Base-by-base conservation (phyloP, 257 asterid genomes). In the Nemophila menziesii region DNA sequence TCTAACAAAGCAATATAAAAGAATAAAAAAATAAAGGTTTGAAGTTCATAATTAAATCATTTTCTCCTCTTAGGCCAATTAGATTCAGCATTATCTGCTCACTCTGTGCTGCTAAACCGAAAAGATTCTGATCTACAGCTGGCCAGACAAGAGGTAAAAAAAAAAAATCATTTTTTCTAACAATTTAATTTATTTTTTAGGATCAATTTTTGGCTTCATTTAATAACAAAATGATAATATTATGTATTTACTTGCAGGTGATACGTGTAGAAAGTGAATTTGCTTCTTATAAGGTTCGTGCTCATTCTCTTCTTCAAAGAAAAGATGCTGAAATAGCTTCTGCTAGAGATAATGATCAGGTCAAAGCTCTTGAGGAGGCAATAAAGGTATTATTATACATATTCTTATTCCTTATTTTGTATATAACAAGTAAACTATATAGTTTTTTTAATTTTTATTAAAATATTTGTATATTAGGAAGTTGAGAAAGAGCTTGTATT, bases 221-320 rank as follows among this genome's bases (percentile, higher is more conserved):
- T n/a, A n/a, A n/a, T n/a, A n/a, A n/a, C n/a, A n/a, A n/a, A n/a
- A n/a, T n/a, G n/a, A n/a, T n/a, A n/a, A n/a, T n/a, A n/a, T n/a
- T n/a, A n/a, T 39, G 18, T 51, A 57, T 22, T 50, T 17, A 20
- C 27, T 56, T 67, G 83, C 85, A 89, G 98, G 79, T 78, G 55
- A 64, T 34, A 12, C 72, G 69, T 24, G 61, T 74, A 44, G 83
- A 71, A 64, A 66, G 71, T 50, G 98, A 84, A 39, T 89, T 84
- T 72, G 63, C 94, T 55, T 78, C 90, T 38, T 89, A 89, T 69
- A 89, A 84, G 79, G 84, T 69, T 49, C 84, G 98, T 45, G 98
- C 98, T 58, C 90, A 89, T 66, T 74, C 98, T 21, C 78, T 89
- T 75, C 98, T 89, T 65, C 98, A 80, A 78, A 73, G 73, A 54